Evolutionary conservation across 2,329 filamentous ascomycete species (phyloP).

Genomic region (Cladosporium sp.): DNA sequence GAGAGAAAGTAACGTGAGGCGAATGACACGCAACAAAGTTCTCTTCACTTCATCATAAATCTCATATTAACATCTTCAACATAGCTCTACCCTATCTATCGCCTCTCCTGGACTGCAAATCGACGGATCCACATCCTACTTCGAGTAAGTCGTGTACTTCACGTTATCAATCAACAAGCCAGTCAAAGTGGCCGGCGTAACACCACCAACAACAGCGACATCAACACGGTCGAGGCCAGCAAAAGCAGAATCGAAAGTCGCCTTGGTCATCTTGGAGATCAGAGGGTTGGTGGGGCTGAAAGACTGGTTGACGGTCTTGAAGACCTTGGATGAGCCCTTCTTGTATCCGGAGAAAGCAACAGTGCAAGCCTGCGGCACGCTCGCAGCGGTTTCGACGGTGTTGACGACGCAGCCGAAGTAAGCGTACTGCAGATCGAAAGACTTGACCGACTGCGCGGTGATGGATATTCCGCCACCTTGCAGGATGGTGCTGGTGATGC

Average conservation of each 20-base stretch:
- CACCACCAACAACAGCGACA: neutral
- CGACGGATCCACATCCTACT: too few relatives aligned
- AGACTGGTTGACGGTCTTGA: constrained; percentile 8
- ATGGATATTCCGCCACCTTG: neutral
- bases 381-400: neutral
- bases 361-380: constrained; percentile 6
- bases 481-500: neutral
- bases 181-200: neutral
- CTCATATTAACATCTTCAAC: too few relatives aligned
- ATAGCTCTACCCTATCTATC: too few relatives aligned
- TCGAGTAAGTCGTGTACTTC: neutral
- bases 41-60: too few relatives aligned
- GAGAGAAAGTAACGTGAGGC: too few relatives aligned
- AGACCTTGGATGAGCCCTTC: neutral
- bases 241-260: neutral
- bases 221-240: neutral
- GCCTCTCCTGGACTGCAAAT: too few relatives aligned
- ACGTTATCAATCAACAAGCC: neutral
- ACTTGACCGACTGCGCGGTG: neutral
- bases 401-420: constrained; percentile 9
- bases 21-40: too few relatives aligned
- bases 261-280: constrained; percentile 1
- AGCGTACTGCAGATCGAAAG: constrained; percentile 5
- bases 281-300: constrained; percentile 6
- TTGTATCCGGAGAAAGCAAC: constrained; percentile 6